Evolutionary conservation across 768 basidiomycete genomes (phyloP).

Genomic region (Xerocomellus intermedius): DNA sequence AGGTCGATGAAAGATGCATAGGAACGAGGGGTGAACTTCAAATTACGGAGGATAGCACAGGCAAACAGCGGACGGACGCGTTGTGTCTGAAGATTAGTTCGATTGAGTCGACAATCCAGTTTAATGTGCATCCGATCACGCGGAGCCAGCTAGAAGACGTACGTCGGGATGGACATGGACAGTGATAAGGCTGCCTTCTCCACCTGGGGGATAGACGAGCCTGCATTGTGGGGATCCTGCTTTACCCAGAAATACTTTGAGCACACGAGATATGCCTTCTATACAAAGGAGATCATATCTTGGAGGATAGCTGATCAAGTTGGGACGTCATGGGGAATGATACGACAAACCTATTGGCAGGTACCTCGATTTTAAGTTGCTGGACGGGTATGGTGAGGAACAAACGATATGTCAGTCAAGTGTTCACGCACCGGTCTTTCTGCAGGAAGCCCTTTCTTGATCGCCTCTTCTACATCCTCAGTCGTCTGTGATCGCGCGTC

Average conservation of each 20-base stretch:
- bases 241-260: constrained; percentile 79
- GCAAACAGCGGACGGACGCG: constrained; percentile 89
- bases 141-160: constrained; percentile 17
- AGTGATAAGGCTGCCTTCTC: constrained; percentile 62
- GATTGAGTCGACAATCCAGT: background rate
- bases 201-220: constrained; percentile 67
- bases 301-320: constrained; percentile 9
- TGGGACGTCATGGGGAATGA: background rate
- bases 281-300: constrained; percentile 98
- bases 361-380: constrained; percentile 98
- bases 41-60: constrained; percentile 84
- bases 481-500: constrained; percentile 64
- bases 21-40: constrained; percentile 83
- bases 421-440: constrained; percentile 68
- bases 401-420: background rate
- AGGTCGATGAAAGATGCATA: constrained; percentile 98
- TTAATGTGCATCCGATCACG: background rate
- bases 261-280: constrained; percentile 88
- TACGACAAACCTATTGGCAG: constrained; percentile 80
- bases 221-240: constrained; percentile 68
- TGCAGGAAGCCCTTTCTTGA: constrained; percentile 80
- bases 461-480: constrained; percentile 76
- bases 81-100: constrained; percentile 52
- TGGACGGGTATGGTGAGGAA: constrained; percentile 32
- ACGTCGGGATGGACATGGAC: constrained; percentile 75